phyloP scores from a whole-genome alignment of 257 asterid genomes.

The Solanum arcanum region DNA sequence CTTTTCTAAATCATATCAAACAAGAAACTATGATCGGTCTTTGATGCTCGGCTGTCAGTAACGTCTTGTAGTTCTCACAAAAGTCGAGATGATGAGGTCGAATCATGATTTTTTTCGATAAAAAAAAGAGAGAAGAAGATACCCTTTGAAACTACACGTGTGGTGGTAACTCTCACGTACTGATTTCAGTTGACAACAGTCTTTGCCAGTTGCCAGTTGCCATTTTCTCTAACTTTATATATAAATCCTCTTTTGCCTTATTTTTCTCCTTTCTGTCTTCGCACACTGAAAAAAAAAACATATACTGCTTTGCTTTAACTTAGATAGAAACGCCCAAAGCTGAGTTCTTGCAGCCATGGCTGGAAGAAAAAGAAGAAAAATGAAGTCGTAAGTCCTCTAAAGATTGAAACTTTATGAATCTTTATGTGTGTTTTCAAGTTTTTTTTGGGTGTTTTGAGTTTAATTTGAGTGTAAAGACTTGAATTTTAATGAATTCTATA shows the following conservation, averaged over 20 bases:
- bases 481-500: neutral
- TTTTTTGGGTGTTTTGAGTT: neutral
- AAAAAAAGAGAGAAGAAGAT: neutral
- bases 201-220: conserved; percentile 1
- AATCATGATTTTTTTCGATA: neutral
- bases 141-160: neutral
- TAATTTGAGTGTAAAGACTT: neutral
- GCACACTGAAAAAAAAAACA: neutral
- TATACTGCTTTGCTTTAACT: neutral
- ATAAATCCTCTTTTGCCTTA: neutral
- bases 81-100: neutral
- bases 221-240: neutral
- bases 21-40: neutral
- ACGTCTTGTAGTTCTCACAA: neutral
- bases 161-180: neutral
- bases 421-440: neutral
- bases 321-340: neutral
- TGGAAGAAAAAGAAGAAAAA: conserved; percentile 2
- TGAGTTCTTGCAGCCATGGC: neutral
- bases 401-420: neutral
- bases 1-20: neutral
- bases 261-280: neutral
- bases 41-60: neutral
- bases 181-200: neutral
- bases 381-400: neutral